Base-by-base conservation (phyloP, 345 rosid species). In the Hevea brasiliensis region DNA sequence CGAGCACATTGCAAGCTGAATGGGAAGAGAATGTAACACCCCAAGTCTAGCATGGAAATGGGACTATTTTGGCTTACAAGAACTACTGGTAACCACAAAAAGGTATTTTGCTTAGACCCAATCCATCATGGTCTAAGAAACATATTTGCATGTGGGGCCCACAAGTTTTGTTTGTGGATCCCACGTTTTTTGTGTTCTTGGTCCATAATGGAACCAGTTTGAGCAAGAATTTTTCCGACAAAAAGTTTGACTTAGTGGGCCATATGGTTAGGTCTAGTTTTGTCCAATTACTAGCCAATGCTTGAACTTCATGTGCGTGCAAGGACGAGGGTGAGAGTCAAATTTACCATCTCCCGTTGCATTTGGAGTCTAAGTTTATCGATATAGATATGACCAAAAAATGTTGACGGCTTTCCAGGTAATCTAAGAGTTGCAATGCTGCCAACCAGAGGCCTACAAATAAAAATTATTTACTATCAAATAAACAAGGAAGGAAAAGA, bases 371-470 rank as follows among this genome's bases (percentile, higher is more conserved):
- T 85, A 59, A 72, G 70, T 76, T 80, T 83, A 66, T 72, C 85
- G 67, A 85, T 75, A 44, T 61, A 72, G 74, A 91, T 80, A 86
- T 96, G 97, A 74, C 99, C 99, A 4, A 67, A 42, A 79, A 85
- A 91, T 50, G 83, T 51, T 26, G 84, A 66, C 29, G 74, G 86
- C 85, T 85, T 89, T 73, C 75, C 85, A 23, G 70, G 80, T 57
- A 87, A 85, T 84, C 76, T 79, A 76, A 84, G 80, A 81, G 81
- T 75, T n/a, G 84, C 84, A 63, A 83, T 27, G 65, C 87, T 75
- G 56, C 88, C 97, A 69, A 96, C 84, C 77, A 96, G 84, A 61
- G 94, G 88, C 89, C 99, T 95, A 80, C 82, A 77, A 79, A 74
- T 45, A 18, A 72, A 74, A 45, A 41, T 60, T 62, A 26, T 9